Conservation (phyloP, 2,329 filamentous ascomycete genomes). For the Byssochlamys sp. region DNA sequence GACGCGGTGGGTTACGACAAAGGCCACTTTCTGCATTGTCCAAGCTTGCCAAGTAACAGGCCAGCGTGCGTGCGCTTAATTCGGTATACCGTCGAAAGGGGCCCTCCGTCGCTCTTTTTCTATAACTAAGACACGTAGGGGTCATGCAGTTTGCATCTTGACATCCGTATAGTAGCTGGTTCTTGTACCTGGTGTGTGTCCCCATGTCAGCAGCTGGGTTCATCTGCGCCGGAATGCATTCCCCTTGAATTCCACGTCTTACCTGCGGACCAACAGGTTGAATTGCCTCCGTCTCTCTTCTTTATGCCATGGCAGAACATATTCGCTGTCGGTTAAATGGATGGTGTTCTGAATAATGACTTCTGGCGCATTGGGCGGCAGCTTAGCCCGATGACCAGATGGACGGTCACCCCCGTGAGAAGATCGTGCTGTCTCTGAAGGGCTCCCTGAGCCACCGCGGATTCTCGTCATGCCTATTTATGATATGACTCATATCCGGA, state of each 20-base stretch:
- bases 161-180: slow-evolving; percentile 76
- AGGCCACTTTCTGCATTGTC: slow-evolving; percentile 64
- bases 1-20: slow-evolving; percentile 44
- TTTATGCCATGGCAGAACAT: slow-evolving; percentile 29
- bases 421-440: slow-evolving; percentile 18
- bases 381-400: slow-evolving; percentile 26
- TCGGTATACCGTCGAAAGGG: slow-evolving; percentile 71
- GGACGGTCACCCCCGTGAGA: slow-evolving; percentile 17
- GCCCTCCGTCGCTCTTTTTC: slow-evolving; percentile 56
- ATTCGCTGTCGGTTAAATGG: slow-evolving; percentile 26
- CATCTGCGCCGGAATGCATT: slow-evolving; percentile 4
- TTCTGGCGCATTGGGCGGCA: slow-evolving; percentile 33
- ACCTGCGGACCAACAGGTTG: slow-evolving; percentile 60
- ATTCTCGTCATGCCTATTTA: slow-evolving; percentile 32
- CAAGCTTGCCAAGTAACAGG: slow-evolving; percentile 69
- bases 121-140: slow-evolving; percentile 70
- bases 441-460: slow-evolving; percentile 30
- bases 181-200: slow-evolving; percentile 52
- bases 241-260: slow-evolving; percentile 16
- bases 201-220: background rate
- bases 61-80: slow-evolving; percentile 70
- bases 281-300: slow-evolving; percentile 33
- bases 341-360: slow-evolving; percentile 31
- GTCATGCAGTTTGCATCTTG: slow-evolving; percentile 58
- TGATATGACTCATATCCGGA: slow-evolving; percentile 17